Conservation (phyloP, 1,284 basidiomycete species). For the Cystobasidium sp. region DNA sequence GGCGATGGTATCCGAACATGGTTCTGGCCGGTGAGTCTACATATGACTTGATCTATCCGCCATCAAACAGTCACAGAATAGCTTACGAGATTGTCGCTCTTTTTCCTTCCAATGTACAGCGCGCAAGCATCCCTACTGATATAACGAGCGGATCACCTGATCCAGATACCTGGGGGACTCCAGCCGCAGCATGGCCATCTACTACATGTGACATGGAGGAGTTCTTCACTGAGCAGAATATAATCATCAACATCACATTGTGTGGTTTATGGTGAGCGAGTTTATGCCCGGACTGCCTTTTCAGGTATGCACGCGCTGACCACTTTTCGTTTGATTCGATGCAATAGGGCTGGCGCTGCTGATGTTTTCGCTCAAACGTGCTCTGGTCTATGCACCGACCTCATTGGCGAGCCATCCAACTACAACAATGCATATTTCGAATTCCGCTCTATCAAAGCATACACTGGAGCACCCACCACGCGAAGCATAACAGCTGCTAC, state of each 20-base stretch:
- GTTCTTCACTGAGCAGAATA: conserved; percentile 71
- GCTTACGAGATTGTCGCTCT: too few species aligned
- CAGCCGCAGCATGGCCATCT: conserved; percentile 69
- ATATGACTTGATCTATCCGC: too few species aligned
- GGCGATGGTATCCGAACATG: conserved; percentile 71
- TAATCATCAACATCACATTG: conserved; percentile 69
- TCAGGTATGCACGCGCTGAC: background rate
- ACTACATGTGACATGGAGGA: conserved; percentile 66
- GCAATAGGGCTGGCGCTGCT: conserved; percentile 68
- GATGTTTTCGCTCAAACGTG: conserved; percentile 66
- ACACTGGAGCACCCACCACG: conserved; percentile 39
- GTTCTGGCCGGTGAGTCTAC: conserved; percentile 50
- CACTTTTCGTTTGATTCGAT: conserved; percentile 52
- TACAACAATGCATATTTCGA: conserved; percentile 57
- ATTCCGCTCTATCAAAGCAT: conserved; percentile 39
- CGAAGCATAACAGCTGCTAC: conserved; percentile 11
- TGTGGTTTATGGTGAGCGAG: conserved; percentile 31
- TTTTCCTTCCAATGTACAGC: conserved; percentile 46
- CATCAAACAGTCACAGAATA: too few species aligned
- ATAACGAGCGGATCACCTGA: conserved; percentile 62
- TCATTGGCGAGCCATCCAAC: conserved; percentile 68
- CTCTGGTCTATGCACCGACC: conserved; percentile 69
- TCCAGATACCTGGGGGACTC: conserved; percentile 61
- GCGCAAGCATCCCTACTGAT: conserved; percentile 69
- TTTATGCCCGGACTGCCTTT: background rate